A percentile compares a stretch with the other conserved stretches of the same genome.
Evolutionary conservation across 208 protist species (phyloP).

Genomic region (Leishmania tarentolae): DNA sequence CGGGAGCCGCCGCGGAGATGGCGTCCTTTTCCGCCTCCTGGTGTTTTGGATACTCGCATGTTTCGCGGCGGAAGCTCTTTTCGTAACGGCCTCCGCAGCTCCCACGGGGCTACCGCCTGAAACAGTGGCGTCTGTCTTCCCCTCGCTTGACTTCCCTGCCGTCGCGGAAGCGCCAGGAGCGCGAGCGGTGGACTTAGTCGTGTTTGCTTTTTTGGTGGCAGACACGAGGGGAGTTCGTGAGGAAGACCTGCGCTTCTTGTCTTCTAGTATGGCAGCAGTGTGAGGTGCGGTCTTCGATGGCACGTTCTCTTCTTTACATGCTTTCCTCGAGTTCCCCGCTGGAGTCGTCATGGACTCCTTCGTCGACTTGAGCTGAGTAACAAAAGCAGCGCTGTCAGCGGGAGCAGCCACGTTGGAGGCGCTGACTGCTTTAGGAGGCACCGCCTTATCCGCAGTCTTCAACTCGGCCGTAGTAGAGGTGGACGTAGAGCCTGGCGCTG

Average conservation of each 20-base stretch:
- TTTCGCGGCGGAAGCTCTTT: neutral
- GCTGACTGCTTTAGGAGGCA: too few species aligned
- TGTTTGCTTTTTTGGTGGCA: neutral
- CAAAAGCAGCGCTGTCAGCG: neutral
- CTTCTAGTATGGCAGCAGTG: neutral
- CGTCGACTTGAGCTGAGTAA: neutral
- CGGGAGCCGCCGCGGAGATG: neutral
- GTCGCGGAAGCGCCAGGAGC: neutral
- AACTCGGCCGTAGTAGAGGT: neutral
- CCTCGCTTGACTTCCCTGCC: neutral
- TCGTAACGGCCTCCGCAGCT: neutral
- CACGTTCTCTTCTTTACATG: neutral
- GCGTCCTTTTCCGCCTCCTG: neutral
- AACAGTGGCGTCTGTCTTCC: neutral
- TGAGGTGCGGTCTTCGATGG: neutral
- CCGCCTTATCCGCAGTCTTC: neutral
- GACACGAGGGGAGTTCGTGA: neutral
- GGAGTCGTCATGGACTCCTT: neutral
- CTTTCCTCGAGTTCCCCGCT: conserved; percentile 29
- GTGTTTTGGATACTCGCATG: neutral
- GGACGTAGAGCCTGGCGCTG: neutral
- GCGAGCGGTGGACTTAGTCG: neutral
- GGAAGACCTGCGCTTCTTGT: neutral
- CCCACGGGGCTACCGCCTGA: neutral
- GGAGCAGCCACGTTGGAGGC: neutral